Base-by-base conservation (phyloP, 2,329 filamentous ascomycete genomes). In the Botrytis cinerea region DNA sequence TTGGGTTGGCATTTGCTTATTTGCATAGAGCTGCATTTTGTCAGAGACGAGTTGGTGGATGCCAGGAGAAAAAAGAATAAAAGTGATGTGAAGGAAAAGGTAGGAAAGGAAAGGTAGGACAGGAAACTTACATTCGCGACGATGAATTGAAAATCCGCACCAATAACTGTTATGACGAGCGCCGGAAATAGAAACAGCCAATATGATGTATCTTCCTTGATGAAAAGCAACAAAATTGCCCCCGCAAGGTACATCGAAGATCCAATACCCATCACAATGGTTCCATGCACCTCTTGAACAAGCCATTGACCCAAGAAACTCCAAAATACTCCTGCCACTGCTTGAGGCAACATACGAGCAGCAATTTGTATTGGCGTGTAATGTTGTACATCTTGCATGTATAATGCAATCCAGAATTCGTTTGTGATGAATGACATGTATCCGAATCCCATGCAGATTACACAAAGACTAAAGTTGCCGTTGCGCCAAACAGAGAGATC, bases 71-170 rank as follows among this genome's bases (percentile, higher is more conserved):
- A 14, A 2, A 45, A 20, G 22, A 12, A 18, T 20, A n/a, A 57
- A n/a, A 25, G 20, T 28, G 1, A 45, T 38, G 20, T 18, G 4
- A 18, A 28, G 14, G 4, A 51, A 48, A 43, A 16, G 10, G 46
- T 12, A 35, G 46, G 10, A 59, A 35, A 35, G 5, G 35, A 35
- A 35, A 35, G 35, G 35, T 35, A 43, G 28, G 57, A 48, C 5
- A 25, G 35, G 10, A 64, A 22, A 82, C 86, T 77, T 79, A 90
- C 87, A 77, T 93, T 92, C 5, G 88, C 87, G 35, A 92, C 90
- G 74, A 92, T 91, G 80, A 92, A 92, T 73, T 92, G 87, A 48
- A 93, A 87, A 78, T 92, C 91, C 0, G 90, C 90, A 1, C 91
- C 91, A 6, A 91, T 83, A 1, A 92, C 90, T 35, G 87, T 86